A percentile compares a stretch with the other conserved stretches of the same genome.
Conservation (phyloP, 257 asterid species). For the Fraxinus pennsylvanica region DNA sequence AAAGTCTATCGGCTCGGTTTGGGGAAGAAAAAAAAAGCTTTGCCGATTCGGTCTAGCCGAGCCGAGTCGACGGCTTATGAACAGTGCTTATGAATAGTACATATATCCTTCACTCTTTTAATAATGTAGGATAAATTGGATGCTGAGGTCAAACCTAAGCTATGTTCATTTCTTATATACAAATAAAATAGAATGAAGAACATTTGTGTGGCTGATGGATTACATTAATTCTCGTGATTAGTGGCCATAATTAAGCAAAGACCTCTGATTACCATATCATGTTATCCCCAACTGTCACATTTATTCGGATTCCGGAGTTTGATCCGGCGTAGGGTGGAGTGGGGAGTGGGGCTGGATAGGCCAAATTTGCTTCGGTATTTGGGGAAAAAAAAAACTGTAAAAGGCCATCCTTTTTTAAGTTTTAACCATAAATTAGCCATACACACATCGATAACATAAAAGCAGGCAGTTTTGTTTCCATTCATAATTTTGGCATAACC, state of each 20-base stretch:
- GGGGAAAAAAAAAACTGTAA: background rate
- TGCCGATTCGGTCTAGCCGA: too few relatives aligned
- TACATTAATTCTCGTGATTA: background rate
- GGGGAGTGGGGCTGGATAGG: background rate
- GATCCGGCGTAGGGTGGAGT: conserved; percentile 1
- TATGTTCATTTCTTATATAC: background rate
- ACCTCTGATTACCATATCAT: conserved; percentile 13
- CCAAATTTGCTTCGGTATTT: conserved; percentile 18
- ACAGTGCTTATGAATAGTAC: too few relatives aligned
- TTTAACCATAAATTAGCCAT: conserved; percentile 15
- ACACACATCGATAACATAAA: conserved; percentile 1
- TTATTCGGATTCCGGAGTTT: conserved; percentile 24
- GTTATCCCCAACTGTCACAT: conserved; percentile 6
- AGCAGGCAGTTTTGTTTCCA: background rate
- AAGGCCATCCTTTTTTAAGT: background rate
- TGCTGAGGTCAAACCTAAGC: background rate
- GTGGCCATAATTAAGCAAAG: conserved; percentile 2
- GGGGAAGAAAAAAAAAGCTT: too few relatives aligned
- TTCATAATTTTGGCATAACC: conserved; percentile 10
- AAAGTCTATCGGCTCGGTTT: too few relatives aligned
- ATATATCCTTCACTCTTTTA: too few relatives aligned
- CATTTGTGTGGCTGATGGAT: background rate
- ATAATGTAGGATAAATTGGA: background rate
- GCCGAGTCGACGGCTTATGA: too few relatives aligned
- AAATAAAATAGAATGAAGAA: background rate